Evolutionary conservation across 2,329 filamentous ascomycete species (phyloP).

Genomic region (Fusarium paranaense): DNA sequence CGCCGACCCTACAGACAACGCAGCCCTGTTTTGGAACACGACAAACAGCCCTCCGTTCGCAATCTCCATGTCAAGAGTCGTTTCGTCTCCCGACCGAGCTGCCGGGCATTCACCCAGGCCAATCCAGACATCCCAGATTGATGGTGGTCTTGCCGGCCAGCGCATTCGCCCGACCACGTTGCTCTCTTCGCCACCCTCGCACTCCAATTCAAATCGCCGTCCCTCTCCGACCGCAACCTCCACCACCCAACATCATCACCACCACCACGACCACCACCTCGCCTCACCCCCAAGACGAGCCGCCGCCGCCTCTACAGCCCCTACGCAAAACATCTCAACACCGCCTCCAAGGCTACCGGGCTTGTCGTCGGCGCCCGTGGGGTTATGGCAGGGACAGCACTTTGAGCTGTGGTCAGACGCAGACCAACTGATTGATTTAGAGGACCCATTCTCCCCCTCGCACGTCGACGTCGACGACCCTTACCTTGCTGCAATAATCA

Average conservation of each 20-base stretch:
- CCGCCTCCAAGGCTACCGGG: slow-evolving; percentile 1
- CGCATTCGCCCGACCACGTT: slow-evolving; percentile 29
- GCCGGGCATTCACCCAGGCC: slow-evolving; percentile 26
- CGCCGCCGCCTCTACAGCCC: not conserved
- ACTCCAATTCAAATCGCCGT: slow-evolving; percentile 8
- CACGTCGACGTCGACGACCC: slow-evolving; percentile 37
- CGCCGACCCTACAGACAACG: slow-evolving; percentile 37
- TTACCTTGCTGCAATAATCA: slow-evolving; percentile 42
- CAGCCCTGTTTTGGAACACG: slow-evolving; percentile 35
- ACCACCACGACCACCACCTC: slow-evolving; percentile 12
- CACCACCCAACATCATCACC: slow-evolving; percentile 8
- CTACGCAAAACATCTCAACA: slow-evolving; percentile 3
- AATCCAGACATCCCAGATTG: slow-evolving; percentile 23
- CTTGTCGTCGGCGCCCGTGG: not conserved
- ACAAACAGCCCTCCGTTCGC: slow-evolving; percentile 29
- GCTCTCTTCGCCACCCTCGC: slow-evolving; percentile 38
- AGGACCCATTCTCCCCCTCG: slow-evolving; percentile 10
- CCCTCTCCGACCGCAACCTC: slow-evolving; percentile 26
- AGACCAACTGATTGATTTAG: slow-evolving; percentile 3
- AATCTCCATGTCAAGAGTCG: slow-evolving; percentile 41
- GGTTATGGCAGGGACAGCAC: not conserved
- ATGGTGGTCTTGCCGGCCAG: slow-evolving; percentile 24
- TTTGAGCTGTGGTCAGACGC: slow-evolving; percentile 6
- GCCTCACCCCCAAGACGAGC: not conserved
- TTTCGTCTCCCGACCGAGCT: slow-evolving; percentile 28